phyloP scores from a whole-genome alignment of 805 yeast species.

The Candida lessepsii region DNA sequence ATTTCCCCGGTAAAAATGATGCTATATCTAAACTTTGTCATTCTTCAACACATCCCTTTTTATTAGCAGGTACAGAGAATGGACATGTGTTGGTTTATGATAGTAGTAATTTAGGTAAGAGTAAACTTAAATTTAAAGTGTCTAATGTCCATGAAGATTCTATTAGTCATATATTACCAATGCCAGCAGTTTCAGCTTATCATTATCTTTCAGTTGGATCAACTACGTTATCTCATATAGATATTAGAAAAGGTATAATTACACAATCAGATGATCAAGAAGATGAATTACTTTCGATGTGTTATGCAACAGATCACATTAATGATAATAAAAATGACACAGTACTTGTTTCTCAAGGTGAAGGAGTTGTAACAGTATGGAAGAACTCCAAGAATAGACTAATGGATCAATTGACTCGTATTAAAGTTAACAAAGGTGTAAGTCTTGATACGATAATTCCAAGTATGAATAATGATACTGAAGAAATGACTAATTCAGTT shows the following conservation, averaged over 20 bases:
- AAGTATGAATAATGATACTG: conserved; percentile 52
- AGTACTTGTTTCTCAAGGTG: conserved; percentile 83
- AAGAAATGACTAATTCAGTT: conserved; percentile 45
- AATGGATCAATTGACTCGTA: conserved; percentile 76
- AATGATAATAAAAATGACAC: conserved; percentile 53
- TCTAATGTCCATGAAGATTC: conserved; percentile 70
- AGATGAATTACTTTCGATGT: conserved; percentile 81
- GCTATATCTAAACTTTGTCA: conserved; percentile 44
- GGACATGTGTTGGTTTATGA: conserved; percentile 69
- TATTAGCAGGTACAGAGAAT: conserved; percentile 64
- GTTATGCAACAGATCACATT: conserved; percentile 55
- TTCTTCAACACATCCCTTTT: conserved; percentile 46
- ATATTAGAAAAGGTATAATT: conserved; percentile 68
- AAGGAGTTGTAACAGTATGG: conserved; percentile 89
- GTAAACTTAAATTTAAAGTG: conserved; percentile 44
- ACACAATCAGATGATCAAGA: conserved; percentile 84
- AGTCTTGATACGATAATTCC: conserved; percentile 72
- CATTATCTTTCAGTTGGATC: conserved; percentile 80
- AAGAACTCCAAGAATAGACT: conserved; percentile 64
- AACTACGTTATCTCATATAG: conserved; percentile 76
- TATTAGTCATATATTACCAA: conserved; percentile 68
- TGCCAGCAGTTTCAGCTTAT: conserved; percentile 70
- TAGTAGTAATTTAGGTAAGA: conserved; percentile 48
- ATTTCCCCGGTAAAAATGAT: conserved; percentile 25
- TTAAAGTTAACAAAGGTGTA: conserved; percentile 64